phyloP scores from a whole-genome alignment of 2,329 filamentous ascomycete species.

The Rhynchosporium secalis region DNA sequence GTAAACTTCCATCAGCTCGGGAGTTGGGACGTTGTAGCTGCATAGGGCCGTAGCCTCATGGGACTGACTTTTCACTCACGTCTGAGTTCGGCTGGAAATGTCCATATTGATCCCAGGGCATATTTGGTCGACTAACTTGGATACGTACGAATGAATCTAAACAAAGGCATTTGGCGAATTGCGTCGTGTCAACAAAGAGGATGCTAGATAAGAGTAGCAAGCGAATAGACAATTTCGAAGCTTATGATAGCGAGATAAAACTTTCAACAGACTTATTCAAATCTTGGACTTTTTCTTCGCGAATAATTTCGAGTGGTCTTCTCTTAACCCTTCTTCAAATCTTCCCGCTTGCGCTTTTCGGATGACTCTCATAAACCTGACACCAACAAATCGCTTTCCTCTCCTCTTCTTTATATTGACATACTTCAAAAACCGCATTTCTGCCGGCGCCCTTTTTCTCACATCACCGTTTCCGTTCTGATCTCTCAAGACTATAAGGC shows the following conservation, averaged over 20 bases:
- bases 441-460: conserved; percentile 44
- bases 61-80: too few relatives aligned
- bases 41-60: not conserved
- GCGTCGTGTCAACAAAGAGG: not conserved
- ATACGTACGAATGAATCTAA: not conserved
- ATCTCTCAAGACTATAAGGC: conserved; percentile 56
- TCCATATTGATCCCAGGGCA: too few relatives aligned
- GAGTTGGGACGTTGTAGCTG: not conserved
- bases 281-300: not conserved
- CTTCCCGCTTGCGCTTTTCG: conserved; percentile 64
- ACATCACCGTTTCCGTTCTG: conserved; percentile 40
- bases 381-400: conserved; percentile 68
- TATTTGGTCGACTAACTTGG: too few relatives aligned
- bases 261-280: not conserved
- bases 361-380: conserved; percentile 63
- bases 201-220: too few relatives aligned
- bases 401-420: conserved; percentile 48
- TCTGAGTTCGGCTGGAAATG: too few relatives aligned
- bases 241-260: too few relatives aligned
- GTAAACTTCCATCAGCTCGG: not conserved
- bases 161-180: too few relatives aligned
- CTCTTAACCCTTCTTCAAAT: conserved; percentile 49
- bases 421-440: conserved; percentile 15
- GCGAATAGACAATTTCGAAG: too few relatives aligned
- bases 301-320: conserved; percentile 37